phyloP scores from a whole-genome alignment of 257 asterid species.

The Solanum gracilifrons region DNA sequence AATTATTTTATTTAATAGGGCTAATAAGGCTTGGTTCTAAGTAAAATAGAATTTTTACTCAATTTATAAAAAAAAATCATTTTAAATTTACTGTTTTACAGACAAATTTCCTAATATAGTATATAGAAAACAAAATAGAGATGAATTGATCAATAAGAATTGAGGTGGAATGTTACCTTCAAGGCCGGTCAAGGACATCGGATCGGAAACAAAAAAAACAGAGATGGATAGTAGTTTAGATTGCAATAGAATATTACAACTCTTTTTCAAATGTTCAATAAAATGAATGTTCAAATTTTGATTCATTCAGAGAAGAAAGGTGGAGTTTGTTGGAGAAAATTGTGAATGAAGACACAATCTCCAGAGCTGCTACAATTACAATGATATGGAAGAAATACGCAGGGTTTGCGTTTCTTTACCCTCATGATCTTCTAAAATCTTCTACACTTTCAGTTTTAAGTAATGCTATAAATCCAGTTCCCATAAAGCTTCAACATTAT shows the following conservation, averaged over 20 bases:
- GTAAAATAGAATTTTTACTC: no score
- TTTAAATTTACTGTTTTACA: no score
- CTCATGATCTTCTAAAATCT: background rate
- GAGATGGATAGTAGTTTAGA: background rate
- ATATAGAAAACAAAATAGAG: no score
- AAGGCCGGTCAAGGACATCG: no score
- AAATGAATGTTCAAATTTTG: background rate
- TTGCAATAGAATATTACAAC: background rate
- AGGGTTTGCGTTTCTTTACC: background rate
- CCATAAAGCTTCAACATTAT: background rate
- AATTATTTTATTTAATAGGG: no score
- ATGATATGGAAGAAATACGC: constrained; percentile 6
- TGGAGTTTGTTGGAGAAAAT: background rate
- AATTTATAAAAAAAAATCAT: no score
- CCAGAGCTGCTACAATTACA: background rate
- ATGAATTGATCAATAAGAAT: no score
- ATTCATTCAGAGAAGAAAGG: background rate
- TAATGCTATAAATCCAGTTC: background rate
- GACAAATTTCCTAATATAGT: no score
- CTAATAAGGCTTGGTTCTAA: no score
- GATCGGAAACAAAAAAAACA: no score
- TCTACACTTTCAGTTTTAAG: background rate
- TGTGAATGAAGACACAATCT: background rate
- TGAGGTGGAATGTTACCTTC: no score
- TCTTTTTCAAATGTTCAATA: background rate